Base-by-base conservation (phyloP, 140 eudicot genomes). In the Stevia rebaudiana region DNA sequence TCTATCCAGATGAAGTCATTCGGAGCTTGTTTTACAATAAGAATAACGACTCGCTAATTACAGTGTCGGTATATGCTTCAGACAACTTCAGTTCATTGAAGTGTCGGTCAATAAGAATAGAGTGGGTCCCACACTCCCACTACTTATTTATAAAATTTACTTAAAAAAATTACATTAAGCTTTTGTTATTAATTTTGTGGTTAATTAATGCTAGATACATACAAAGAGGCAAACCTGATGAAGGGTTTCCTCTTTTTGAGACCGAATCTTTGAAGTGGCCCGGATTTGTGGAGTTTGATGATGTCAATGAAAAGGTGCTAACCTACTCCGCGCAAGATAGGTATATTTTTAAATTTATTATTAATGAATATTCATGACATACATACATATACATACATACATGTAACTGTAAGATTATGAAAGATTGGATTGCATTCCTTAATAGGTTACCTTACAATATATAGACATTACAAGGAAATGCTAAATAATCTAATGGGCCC, bases 141-240 rank as follows among this genome's bases (percentile, higher is more conserved):
- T 28, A 25, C 33, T 25, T 65, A 16, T 57, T 44, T 33, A 70
- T 22, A 22, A 4, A 6, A 41, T 8, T 30, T 69, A 69, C 54
- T 57, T 42, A 11, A 57, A 69, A 9, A 0, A 43, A 12, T 3
- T 30, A 70, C 61, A 10, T 23, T 4, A 59, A 46, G 51, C 13
- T 54, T 48, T 25, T 12, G 18, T 70, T 61, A 7, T 22, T 15
- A 36, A 60, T 40, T 16, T n/a, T 55, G 16, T 43, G 49, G 23
- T 67, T 15, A 10, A 7, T 56, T 41, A 17, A 10, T 68, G 22
- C 10, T 68, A 69, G 74, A 69, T 69, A 69, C 66, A 69, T 69
- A 69, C 67, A 69, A 56, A 69, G 74, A 56, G 74, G 74, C 58
- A 69, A 56, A 69, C 74, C 74, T 30, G 74, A 69, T 1, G 74